Evolutionary conservation across 148 eudicot genomes (phyloP).

Genomic region (Polygonum aviculare): DNA sequence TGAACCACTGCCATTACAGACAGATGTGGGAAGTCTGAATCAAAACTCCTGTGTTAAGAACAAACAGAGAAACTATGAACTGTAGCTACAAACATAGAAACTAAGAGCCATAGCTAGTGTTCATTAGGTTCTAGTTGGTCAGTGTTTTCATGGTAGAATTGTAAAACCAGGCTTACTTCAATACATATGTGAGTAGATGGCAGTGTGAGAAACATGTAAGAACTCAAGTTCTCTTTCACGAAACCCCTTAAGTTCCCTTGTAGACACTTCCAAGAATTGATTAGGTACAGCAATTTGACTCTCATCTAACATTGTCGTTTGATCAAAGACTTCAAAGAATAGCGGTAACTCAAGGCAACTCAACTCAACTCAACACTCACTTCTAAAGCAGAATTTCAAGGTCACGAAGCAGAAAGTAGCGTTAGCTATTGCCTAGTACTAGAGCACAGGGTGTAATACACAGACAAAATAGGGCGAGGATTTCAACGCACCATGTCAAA

Average conservation of each 20-base stretch:
- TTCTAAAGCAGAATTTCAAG: background rate
- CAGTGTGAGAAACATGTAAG: background rate
- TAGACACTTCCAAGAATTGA: background rate
- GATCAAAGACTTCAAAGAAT: background rate
- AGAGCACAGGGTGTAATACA: background rate
- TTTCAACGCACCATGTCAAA: constrained; percentile 33
- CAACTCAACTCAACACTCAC: background rate
- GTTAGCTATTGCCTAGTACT: background rate
- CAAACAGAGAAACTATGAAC: too few species aligned
- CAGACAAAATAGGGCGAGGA: background rate
- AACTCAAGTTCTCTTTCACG: too few species aligned
- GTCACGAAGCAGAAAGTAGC: background rate
- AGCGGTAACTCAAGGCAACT: background rate
- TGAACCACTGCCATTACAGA: background rate
- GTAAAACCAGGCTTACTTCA: background rate
- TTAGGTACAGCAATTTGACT: background rate
- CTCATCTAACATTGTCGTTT: background rate
- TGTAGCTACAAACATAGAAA: background rate
- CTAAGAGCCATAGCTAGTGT: background rate
- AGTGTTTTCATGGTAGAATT: background rate
- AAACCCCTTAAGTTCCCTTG: too few species aligned
- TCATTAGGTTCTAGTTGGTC: background rate
- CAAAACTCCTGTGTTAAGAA: background rate
- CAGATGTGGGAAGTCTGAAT: background rate
- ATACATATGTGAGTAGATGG: background rate